A percentile compares a stretch with the other conserved stretches of the same genome.
phyloP scores from a whole-genome alignment of 106 monocot genomes.

The Allium sativum region DNA sequence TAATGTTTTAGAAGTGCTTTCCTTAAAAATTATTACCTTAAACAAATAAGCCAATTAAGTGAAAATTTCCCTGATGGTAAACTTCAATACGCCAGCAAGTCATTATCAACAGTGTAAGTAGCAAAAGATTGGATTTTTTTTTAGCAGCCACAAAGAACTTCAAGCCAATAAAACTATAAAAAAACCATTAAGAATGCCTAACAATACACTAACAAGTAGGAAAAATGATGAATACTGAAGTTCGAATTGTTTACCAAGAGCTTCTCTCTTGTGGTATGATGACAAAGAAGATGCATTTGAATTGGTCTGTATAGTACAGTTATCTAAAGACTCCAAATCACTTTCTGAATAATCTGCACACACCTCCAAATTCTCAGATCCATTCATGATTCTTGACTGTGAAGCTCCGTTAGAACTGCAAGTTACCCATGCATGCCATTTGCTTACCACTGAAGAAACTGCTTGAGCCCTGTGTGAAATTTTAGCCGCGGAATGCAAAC shows the following conservation, averaged over 20 bases:
- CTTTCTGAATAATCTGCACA: constrained; percentile 49
- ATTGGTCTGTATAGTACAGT: constrained; percentile 22
- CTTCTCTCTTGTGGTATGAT: constrained; percentile 70
- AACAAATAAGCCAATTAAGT: no score
- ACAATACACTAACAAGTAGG: not conserved
- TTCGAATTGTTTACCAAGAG: constrained; percentile 50
- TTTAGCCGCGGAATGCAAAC: constrained; percentile 75
- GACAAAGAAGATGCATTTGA: constrained; percentile 36
- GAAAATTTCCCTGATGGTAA: no score
- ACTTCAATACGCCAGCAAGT: no score
- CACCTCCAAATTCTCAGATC: constrained; percentile 29
- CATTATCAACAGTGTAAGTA: no score
- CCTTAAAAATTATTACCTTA: no score
- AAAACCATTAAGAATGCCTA: no score
- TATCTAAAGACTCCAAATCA: constrained; percentile 58
- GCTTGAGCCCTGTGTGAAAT: constrained; percentile 82
- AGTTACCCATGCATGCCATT: constrained; percentile 68
- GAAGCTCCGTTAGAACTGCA: constrained; percentile 37
- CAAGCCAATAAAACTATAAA: no score
- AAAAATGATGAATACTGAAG: not conserved
- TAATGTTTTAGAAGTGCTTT: no score
- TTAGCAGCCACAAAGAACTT: no score
- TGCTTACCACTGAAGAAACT: constrained; percentile 61
- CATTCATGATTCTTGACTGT: constrained; percentile 18
- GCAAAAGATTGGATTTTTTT: no score